A percentile compares a stretch with the other conserved stretches of the same genome.
Evolutionary conservation across 495 filamentous ascomycete genomes (phyloP).

Genomic region (Mycothermus thermophilus): DNA sequence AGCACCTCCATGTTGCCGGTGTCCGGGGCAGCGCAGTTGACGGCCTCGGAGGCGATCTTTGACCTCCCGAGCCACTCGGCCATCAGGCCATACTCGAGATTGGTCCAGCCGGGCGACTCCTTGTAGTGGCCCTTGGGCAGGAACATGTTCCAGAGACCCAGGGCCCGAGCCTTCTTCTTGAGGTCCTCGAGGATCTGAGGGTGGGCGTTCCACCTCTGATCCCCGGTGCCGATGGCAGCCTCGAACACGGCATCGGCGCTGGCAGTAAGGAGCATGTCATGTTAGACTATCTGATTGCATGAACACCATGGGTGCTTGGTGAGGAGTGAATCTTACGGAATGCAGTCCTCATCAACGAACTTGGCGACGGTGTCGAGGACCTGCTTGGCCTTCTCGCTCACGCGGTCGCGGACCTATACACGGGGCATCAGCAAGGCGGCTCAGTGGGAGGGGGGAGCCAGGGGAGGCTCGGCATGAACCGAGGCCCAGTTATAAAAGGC

Average conservation of each 20-base stretch:
- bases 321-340: constrained; percentile 39
- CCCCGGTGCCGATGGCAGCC: constrained; percentile 64
- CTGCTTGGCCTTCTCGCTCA: constrained; percentile 71
- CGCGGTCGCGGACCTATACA: constrained; percentile 43
- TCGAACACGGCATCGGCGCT: constrained; percentile 61
- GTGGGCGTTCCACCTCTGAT: constrained; percentile 59
- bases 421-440: neutral
- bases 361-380: constrained; percentile 61
- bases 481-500: neutral
- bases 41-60: constrained; percentile 66
- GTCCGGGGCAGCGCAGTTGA: constrained; percentile 83
- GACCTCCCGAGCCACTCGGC: constrained; percentile 80
- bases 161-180: constrained; percentile 65
- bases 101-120: constrained; percentile 80
- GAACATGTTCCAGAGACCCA: constrained; percentile 99
- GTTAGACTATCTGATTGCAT: constrained; percentile 8
- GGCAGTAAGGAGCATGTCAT: too few species aligned
- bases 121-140: constrained; percentile 86
- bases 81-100: constrained; percentile 88
- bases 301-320: neutral
- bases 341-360: constrained; percentile 94
- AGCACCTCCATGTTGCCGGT: constrained; percentile 95
- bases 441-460: constrained; percentile 14
- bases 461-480: neutral
- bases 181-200: constrained; percentile 75